Evolutionary conservation across 352 stramenopile genomes (phyloP).

Genomic region (Phytophthora nicotianae): DNA sequence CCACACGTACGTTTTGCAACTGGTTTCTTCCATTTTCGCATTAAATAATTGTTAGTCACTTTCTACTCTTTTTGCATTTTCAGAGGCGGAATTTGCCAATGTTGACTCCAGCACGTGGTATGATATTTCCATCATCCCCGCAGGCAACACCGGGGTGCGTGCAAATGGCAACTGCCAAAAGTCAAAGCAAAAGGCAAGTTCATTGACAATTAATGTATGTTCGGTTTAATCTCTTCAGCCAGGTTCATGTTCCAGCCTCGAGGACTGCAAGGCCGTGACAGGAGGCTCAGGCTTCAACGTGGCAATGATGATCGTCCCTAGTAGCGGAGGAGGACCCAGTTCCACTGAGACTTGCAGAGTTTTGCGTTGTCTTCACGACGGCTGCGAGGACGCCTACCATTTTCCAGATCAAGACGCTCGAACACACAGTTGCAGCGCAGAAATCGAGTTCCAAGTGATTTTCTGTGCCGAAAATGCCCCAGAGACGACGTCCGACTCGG

Average conservation of each 20-base stretch:
- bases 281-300: conserved; percentile 74
- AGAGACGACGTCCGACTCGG: conserved; percentile 16
- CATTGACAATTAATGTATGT: conserved; percentile 9
- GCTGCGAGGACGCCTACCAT: conserved; percentile 73
- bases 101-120: conserved; percentile 62
- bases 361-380: conserved; percentile 61
- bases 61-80: conserved; percentile 12
- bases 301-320: conserved; percentile 69
- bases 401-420: conserved; percentile 72
- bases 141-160: conserved; percentile 44
- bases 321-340: conserved; percentile 26
- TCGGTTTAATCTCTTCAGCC: conserved; percentile 34
- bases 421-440: conserved; percentile 59
- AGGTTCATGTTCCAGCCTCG: conserved; percentile 59
- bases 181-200: conserved; percentile 10
- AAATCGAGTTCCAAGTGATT: conserved; percentile 63
- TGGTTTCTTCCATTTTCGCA: background rate
- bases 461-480: conserved; percentile 45
- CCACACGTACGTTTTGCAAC: conserved; percentile 28
- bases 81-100: conserved; percentile 72
- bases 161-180: conserved; percentile 1
- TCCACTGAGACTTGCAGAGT: conserved; percentile 46
- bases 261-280: conserved; percentile 62
- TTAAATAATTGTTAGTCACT: conserved; percentile 5
- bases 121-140: conserved; percentile 83